Evolutionary conservation across 345 rosid species (phyloP).

Genomic region (Rhodamnia rubescens): DNA sequence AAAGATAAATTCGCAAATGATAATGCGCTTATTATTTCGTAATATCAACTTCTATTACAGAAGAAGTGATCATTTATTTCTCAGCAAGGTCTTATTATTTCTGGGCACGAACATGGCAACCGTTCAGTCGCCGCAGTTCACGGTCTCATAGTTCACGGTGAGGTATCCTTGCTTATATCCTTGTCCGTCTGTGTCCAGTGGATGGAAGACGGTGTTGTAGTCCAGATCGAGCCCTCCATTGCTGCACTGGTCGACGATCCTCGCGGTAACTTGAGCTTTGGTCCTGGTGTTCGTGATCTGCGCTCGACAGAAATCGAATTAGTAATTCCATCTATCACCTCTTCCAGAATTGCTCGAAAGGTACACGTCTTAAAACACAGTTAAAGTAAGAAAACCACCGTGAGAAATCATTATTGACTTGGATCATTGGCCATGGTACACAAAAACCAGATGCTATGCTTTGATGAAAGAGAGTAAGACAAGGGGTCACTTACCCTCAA

Average conservation of each 20-base stretch:
- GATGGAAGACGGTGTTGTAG: conserved; percentile 16
- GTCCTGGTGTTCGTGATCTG: conserved; percentile 49
- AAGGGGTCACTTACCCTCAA: conserved; percentile 14
- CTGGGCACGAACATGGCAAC: background rate
- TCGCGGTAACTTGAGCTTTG: conserved; percentile 23
- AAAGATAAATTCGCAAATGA: background rate
- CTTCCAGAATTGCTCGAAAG: no score
- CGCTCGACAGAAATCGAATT: no score
- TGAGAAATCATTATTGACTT: no score
- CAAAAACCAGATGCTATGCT: no score
- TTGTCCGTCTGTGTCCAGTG: conserved; percentile 32
- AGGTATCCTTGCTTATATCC: conserved; percentile 23
- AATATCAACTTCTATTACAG: background rate
- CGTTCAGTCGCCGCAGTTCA: conserved; percentile 14
- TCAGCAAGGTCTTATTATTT: background rate
- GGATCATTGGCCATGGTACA: no score
- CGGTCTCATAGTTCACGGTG: conserved; percentile 18
- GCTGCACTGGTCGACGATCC: conserved; percentile 63
- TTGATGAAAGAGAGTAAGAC: no score
- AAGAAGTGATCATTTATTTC: background rate
- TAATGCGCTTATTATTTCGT: background rate
- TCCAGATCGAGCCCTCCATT: conserved; percentile 58
- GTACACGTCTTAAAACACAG: no score
- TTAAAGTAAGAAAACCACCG: no score
- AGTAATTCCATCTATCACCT: no score